These are phyloP conservation scores for Wickerhamiella brachini DNA, from an alignment of 805 yeast genomes.

Conservation along the genomic window DNA sequence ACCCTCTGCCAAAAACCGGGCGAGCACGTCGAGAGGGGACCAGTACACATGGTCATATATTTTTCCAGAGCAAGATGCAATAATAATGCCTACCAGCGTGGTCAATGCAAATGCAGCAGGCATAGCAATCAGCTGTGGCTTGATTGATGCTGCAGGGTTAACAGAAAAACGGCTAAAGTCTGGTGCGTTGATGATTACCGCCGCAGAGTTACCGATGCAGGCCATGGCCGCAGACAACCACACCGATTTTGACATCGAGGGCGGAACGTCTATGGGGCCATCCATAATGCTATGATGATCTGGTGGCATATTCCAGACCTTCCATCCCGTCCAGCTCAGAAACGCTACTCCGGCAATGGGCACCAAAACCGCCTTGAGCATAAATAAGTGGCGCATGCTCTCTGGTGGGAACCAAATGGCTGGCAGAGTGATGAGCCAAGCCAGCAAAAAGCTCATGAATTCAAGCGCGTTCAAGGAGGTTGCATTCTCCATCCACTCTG, in stretches of 20 bases:
- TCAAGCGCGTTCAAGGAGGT: constrained; percentile 44
- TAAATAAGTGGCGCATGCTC: constrained; percentile 63
- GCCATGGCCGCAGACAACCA: constrained; percentile 64
- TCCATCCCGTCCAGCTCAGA: constrained; percentile 65
- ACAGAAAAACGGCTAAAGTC: constrained; percentile 74
- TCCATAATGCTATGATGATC: not conserved
- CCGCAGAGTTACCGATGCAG: constrained; percentile 73
- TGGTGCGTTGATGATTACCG: constrained; percentile 71
- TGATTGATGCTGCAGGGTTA: constrained; percentile 31
- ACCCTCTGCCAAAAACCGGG: constrained; percentile 38
- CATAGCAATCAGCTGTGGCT: constrained; percentile 46
- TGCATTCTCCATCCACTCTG: constrained; percentile 20
- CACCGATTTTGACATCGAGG: constrained; percentile 50
- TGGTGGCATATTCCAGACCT: constrained; percentile 30
- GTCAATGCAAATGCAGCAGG: constrained; percentile 68
- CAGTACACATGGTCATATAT: constrained; percentile 59
- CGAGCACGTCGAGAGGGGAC: constrained; percentile 70
- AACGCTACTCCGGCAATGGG: constrained; percentile 74
- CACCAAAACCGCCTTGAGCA: constrained; percentile 59
- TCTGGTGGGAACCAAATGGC: constrained; percentile 72
- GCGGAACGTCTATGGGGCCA: not conserved
- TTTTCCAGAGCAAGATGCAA: constrained; percentile 57
- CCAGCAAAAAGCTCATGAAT: constrained; percentile 59
- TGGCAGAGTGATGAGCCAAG: constrained; percentile 67
- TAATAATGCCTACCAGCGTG: constrained; percentile 68